phyloP scores from a whole-genome alignment of 73 alveolate species.

The Blepharisma stoltei region DNA sequence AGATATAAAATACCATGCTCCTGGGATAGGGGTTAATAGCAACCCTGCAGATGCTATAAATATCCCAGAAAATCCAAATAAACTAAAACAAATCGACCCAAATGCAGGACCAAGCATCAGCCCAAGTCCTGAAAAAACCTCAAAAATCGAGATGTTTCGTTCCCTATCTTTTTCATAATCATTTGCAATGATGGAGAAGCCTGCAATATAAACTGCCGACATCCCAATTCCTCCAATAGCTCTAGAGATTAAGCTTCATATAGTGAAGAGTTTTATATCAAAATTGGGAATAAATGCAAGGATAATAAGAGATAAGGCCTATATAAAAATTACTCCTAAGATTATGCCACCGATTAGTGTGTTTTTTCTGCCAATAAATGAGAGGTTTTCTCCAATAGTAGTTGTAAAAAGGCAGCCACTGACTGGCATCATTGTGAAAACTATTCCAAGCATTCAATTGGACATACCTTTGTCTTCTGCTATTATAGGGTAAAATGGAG shows the following conservation, averaged over 20 bases:
- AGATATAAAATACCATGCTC: too few relatives aligned
- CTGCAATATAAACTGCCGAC: neutral
- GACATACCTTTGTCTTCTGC: slow-evolving; percentile 4
- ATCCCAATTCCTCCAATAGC: slow-evolving; percentile 28
- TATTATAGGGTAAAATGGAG: slow-evolving; percentile 17
- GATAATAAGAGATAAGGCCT: slow-evolving; percentile 2
- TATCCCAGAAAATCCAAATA: neutral
- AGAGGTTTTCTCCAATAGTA: neutral
- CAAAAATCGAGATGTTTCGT: slow-evolving; percentile 8
- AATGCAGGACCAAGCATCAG: neutral
- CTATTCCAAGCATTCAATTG: neutral
- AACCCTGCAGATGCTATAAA: neutral
- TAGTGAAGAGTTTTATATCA: neutral
- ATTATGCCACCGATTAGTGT: neutral
- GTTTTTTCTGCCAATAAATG: neutral
- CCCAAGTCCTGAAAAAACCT: slow-evolving; percentile 24
- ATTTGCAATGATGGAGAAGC: neutral
- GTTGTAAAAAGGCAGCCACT: neutral
- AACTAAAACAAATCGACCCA: neutral
- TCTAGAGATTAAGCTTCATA: neutral
- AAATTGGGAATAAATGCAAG: neutral
- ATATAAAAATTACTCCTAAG: neutral
- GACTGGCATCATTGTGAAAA: slow-evolving; percentile 3
- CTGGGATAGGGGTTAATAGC: neutral
- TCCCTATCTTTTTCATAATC: neutral